Percentiles rank a stretch among this genome's conserved stretches.
These are phyloP conservation scores for Aspergillus flavus DNA, from an alignment of 2,329 filamentous ascomycete genomes.

Conservation along the genomic window DNA sequence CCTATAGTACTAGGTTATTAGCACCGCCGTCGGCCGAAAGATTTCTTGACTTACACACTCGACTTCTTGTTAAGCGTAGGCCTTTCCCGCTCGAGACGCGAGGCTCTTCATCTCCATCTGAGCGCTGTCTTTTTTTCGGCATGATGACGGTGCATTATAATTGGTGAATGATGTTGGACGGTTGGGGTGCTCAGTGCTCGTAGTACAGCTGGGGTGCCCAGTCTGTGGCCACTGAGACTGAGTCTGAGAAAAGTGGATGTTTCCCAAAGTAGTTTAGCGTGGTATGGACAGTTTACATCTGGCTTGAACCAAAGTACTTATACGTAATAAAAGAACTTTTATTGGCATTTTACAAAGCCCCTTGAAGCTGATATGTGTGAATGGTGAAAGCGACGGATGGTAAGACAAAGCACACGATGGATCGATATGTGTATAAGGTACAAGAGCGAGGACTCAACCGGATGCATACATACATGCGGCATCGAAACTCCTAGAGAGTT, in stretches of 20 bases:
- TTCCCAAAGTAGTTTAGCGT: background rate
- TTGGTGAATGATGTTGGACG: background rate
- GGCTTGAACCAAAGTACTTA: background rate
- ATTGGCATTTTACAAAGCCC: background rate
- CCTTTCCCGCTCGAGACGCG: background rate
- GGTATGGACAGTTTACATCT: background rate
- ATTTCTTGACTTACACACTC: background rate
- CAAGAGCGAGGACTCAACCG: background rate
- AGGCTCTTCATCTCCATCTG: background rate
- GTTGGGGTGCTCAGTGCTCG: background rate
- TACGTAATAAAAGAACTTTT: background rate
- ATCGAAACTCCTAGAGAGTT: background rate
- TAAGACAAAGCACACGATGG: background rate
- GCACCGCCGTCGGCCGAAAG: background rate
- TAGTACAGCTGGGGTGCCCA: background rate
- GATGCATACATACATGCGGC: background rate
- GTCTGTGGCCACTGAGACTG: no score
- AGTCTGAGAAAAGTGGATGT: background rate
- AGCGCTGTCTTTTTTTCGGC: background rate
- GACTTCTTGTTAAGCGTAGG: background rate
- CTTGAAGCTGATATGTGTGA: no score
- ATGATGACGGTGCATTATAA: background rate
- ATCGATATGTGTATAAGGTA: background rate
- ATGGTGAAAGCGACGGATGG: no score
- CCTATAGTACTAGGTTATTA: slow-evolving; percentile 1